phyloP scores from a whole-genome alignment of 2,329 filamentous ascomycete genomes.

The Curvularia hawaiiensis region DNA sequence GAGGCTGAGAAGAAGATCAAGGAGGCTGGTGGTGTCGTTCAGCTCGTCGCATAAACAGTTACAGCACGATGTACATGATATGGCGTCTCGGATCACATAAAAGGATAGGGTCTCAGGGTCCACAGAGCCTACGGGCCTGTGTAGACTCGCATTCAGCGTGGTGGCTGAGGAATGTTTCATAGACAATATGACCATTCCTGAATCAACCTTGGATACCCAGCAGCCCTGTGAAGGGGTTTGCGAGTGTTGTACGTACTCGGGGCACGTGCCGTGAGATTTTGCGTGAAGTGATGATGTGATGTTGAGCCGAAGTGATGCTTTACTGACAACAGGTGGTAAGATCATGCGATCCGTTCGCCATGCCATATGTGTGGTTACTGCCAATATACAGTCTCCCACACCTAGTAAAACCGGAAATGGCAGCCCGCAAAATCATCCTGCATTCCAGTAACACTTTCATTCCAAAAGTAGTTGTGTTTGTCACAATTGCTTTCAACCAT shows the following conservation, averaged over 20 bases:
- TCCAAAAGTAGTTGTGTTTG: no score
- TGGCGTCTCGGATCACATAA: constrained; percentile 33
- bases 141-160: constrained; percentile 49
- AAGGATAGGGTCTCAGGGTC: constrained; percentile 38
- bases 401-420: no score
- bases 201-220: constrained; percentile 50
- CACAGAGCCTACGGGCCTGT: constrained; percentile 30
- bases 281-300: constrained; percentile 8
- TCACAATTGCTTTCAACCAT: no score
- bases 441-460: no score
- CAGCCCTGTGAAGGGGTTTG: not conserved
- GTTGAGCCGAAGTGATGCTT: not conserved
- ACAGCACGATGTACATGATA: constrained; percentile 29
- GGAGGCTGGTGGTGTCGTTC: constrained; percentile 92
- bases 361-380: no score
- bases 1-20: constrained; percentile 99
- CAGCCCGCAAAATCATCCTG: no score
- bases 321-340: not conserved
- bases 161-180: constrained; percentile 58
- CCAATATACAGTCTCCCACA: no score
- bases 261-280: constrained; percentile 1
- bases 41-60: constrained; percentile 81
- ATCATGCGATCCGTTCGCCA: not conserved
- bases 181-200: constrained; percentile 56
- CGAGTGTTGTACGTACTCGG: not conserved